Evolutionary conservation across 2,329 filamentous ascomycete genomes (phyloP).

Genomic region (Phyllosticta capitalensis): DNA sequence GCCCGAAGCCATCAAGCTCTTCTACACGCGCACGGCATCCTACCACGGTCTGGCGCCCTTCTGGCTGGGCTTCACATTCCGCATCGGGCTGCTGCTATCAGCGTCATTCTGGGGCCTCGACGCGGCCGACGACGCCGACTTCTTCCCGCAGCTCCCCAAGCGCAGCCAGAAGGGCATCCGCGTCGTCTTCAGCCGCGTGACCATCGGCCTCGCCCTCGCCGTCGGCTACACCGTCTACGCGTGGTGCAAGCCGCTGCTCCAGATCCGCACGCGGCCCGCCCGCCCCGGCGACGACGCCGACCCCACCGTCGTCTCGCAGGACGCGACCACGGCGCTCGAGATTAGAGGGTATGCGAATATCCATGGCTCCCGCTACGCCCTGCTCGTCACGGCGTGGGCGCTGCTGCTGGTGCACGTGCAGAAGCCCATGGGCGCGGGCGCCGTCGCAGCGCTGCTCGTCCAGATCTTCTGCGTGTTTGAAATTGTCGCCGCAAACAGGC

Average conservation of each 20-base stretch:
- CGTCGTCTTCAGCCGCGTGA: slow-evolving; percentile 68
- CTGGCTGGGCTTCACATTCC: slow-evolving; percentile 76
- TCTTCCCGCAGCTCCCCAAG: slow-evolving; percentile 52
- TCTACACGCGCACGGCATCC: slow-evolving; percentile 71
- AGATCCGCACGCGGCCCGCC: slow-evolving; percentile 44
- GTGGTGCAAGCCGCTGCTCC: slow-evolving; percentile 77
- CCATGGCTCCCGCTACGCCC: slow-evolving; percentile 82
- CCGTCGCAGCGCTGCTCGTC: slow-evolving; percentile 73
- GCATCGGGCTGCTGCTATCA: slow-evolving; percentile 62
- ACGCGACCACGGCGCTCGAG: slow-evolving; percentile 45
- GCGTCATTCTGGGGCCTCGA: slow-evolving; percentile 84
- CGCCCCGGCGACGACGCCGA: slow-evolving; percentile 18
- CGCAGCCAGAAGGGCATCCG: slow-evolving; percentile 62
- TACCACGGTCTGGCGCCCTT: slow-evolving; percentile 77
- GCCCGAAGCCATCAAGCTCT: slow-evolving; percentile 67
- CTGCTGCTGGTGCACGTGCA: slow-evolving; percentile 70
- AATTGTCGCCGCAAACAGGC: slow-evolving; percentile 51
- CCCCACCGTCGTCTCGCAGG: slow-evolving; percentile 20
- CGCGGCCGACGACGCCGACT: slow-evolving; percentile 75
- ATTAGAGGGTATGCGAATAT: slow-evolving; percentile 88
- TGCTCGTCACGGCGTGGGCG: slow-evolving; percentile 71
- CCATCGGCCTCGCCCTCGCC: slow-evolving; percentile 69
- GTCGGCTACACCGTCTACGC: slow-evolving; percentile 78
- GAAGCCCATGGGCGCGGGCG: slow-evolving; percentile 88
- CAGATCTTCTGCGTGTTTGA: slow-evolving; percentile 72